Base-by-base conservation (phyloP, 2,329 filamentous ascomycete species). In the Lasiodiplodia sp. region DNA sequence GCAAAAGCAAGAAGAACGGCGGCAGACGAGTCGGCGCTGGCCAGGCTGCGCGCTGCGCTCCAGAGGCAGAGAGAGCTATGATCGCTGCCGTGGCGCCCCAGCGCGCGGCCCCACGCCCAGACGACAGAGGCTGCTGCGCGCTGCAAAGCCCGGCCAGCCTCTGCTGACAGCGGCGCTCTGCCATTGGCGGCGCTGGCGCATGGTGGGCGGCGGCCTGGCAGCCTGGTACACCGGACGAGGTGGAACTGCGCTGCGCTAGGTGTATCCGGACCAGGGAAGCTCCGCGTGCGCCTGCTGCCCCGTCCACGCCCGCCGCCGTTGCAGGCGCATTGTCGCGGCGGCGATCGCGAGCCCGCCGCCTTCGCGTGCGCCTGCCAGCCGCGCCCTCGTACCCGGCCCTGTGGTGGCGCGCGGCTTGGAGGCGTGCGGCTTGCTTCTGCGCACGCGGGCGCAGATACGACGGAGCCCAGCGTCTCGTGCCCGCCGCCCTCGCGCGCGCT, bases 41-140 rank as follows among this genome's bases (percentile, higher is more conserved):
- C 58, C 58, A 63, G 44, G 28, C 40, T 52, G 60, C 47, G 60
- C 60, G 60, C 60, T 64, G 44, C 55, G 31, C 53, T 34, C 53
- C 53, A 49, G 40, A 47, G 34, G 23, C 10, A 64, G 44, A 34
- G 60, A 64, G 60, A 64, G 60, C 60, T 64, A 51, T 52, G 60
- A 64, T 64, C 60, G 60, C 60, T 64, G 60, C 47, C 47, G 44
- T 64, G 60, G 60, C 60, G 60, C 60, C 51, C 58, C 58, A 64
- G 60, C 60, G 8, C 55, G 60, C 60, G 44, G 60, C 60, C 60
- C 60, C 60, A 64, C 60, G 47, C 18, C 44, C 60, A 52, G 14
- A 64, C 57, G 56, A 38, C 38, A 12, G 28, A 56, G 18, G 23
- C 25, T 56, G 52, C 58, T 51, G 58, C 58, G 44, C 4, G 60